Evolutionary conservation across 805 yeast species (phyloP), one percentile per base, ranked within the genome.

Genomic region (Suhomyces sp.): DNA sequence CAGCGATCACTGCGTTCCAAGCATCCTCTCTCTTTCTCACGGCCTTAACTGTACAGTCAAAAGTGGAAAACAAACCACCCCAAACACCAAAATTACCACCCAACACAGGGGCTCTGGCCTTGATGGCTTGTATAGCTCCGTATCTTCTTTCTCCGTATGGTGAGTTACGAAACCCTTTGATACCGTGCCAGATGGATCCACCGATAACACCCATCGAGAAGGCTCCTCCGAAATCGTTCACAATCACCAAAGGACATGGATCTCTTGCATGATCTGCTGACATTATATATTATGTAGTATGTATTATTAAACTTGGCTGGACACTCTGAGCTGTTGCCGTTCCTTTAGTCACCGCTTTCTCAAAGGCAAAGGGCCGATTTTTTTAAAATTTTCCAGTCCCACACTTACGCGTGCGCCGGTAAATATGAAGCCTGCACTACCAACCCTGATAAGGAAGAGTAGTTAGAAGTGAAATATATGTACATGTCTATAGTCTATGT

Each of bases 61-160:
- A 94, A 12, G 96, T 87, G 31, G 97, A 90, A 68, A 94, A 94
- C 62, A 94, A 77, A 55, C 99, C 99, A 79, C 99, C 99, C 99
- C 99, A 94, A 39, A 89, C 96, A 76, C 99, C 99, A 65, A 94
- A 93, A 73, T 94, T 94, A 66, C 99, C 99, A 60, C 99, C 99
- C 50, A 93, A 91, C 47, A 93, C 97, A 39, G 99, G 99, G 2
- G 97, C 98, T 71, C 99, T 83, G 48, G 97, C 89, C 68, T 90
- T 90, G 61, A 94, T 87, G 39, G 98, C 97, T 41, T 89, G 78
- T 50, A 93, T 67, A 19, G 97, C 89, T 51, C 99, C 98, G 53
- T 82, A 72, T 64, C 96, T 80, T 76, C 99, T 84, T 74, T 94
- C 99, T 54, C 99, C 99, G 61, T 86, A 80, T 51, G 99, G 99